These are phyloP conservation scores for Candida mesenterica DNA, from an alignment of 1,139 yeast species.

Conservation along the genomic window DNA sequence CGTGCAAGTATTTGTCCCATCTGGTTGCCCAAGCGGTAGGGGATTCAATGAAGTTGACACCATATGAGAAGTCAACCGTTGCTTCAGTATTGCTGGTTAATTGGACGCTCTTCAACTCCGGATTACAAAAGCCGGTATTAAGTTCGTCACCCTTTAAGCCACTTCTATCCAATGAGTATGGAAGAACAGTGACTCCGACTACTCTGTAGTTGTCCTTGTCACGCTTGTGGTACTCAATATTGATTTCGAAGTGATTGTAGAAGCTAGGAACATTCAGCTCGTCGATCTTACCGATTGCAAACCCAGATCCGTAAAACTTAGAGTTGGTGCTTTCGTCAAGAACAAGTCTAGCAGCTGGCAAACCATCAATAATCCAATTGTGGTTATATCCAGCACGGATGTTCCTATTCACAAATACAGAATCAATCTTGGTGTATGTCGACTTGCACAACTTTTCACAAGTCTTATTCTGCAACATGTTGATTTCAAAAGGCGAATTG, in stretches of 20 bases:
- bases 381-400: slow-evolving; percentile 81
- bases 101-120: slow-evolving; percentile 28
- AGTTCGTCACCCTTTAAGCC: slow-evolving; percentile 22
- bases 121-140: slow-evolving; percentile 34
- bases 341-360: slow-evolving; percentile 77
- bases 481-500: slow-evolving; percentile 82
- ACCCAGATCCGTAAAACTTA: slow-evolving; percentile 75
- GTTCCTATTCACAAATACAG: slow-evolving; percentile 71
- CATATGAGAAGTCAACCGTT: slow-evolving; percentile 38
- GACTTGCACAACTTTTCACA: slow-evolving; percentile 66
- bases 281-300: slow-evolving; percentile 68
- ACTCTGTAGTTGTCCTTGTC: slow-evolving; percentile 71
- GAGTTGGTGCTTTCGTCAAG: slow-evolving; percentile 56
- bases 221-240: slow-evolving; percentile 79
- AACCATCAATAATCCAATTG: slow-evolving; percentile 93
- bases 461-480: slow-evolving; percentile 68
- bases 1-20: slow-evolving; percentile 96
- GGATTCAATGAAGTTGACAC: slow-evolving; percentile 62
- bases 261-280: slow-evolving; percentile 51
- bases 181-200: slow-evolving; percentile 83
- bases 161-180: slow-evolving; percentile 58
- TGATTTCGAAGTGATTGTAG: slow-evolving; percentile 77
- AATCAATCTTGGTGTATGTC: slow-evolving; percentile 61
- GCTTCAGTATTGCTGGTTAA: slow-evolving; percentile 32
- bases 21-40: slow-evolving; percentile 93